A percentile compares a stretch with the other conserved stretches of the same genome.
phyloP scores from a whole-genome alignment of 202 grass and related monocot genomes.

The Carex sylvatica region DNA sequence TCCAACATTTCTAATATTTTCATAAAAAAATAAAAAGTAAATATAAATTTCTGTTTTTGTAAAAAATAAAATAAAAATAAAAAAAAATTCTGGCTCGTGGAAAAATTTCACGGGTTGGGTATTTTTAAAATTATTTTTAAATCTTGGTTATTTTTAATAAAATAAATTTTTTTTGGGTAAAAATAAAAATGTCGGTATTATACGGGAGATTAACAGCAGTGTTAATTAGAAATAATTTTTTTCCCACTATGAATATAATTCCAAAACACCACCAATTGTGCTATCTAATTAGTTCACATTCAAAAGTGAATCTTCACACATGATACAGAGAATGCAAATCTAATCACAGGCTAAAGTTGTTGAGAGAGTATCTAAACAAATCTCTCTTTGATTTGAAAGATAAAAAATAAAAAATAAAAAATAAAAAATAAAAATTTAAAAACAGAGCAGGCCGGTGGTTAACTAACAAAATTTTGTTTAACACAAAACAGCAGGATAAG shows the following conservation, averaged over 20 bases:
- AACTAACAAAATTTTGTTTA: constrained; percentile 1
- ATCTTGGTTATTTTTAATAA: too few species aligned
- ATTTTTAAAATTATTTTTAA: too few species aligned
- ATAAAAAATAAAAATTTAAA: too few species aligned
- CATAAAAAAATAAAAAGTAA: too few species aligned
- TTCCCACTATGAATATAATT: not conserved
- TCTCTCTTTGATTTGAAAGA: not conserved
- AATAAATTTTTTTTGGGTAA: too few species aligned
- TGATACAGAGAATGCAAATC: not conserved
- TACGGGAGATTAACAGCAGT: not conserved
- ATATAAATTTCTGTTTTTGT: too few species aligned
- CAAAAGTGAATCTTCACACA: not conserved
- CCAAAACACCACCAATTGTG: not conserved
- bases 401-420: too few species aligned
- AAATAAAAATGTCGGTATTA: too few species aligned
- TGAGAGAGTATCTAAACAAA: not conserved
- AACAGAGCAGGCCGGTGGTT: constrained; percentile 21
- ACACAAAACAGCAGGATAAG: constrained; percentile 15
- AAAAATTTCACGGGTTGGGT: too few species aligned
- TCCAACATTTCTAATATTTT: too few species aligned
- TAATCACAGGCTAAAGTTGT: not conserved
- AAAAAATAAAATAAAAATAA: too few species aligned
- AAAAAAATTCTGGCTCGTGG: too few species aligned
- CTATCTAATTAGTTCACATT: not conserved
- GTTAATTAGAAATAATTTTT: not conserved